Conservation (phyloP, 257 asterid genomes). For the Ballota nigra region DNA sequence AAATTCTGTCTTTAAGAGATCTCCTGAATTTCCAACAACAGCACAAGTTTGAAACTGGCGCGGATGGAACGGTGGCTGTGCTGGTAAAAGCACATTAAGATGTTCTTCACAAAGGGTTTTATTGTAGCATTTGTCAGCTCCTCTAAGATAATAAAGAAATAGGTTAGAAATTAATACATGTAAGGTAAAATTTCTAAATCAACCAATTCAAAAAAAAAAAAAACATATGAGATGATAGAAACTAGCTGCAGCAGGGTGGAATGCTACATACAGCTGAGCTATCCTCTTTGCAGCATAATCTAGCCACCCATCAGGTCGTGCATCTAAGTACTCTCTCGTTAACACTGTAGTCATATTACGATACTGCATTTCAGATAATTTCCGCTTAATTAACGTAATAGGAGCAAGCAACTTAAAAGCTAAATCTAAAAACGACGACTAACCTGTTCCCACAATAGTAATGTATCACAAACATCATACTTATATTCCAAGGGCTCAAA, state of each 20-base stretch:
- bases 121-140: constrained; percentile 86
- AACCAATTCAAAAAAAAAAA: not conserved
- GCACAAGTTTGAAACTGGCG: constrained; percentile 92
- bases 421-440: constrained; percentile 6
- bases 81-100: constrained; percentile 81
- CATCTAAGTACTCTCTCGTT: constrained; percentile 92
- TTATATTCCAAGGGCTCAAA: constrained; percentile 94
- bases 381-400: constrained; percentile 29
- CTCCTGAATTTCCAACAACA: constrained; percentile 98
- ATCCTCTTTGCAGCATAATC: constrained; percentile 93
- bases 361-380: constrained; percentile 75
- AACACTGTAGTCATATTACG: constrained; percentile 99
- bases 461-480: constrained; percentile 88
- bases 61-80: constrained; percentile 95
- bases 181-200: not conserved
- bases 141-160: constrained; percentile 45
- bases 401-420: constrained; percentile 8
- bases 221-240: constrained; percentile 6
- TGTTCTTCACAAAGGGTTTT: constrained; percentile 88
- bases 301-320: constrained; percentile 97
- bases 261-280: constrained; percentile 75
- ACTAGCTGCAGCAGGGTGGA: constrained; percentile 21
- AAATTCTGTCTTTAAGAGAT: constrained; percentile 88
- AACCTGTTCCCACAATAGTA: constrained; percentile 98
- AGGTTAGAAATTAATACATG: constrained; percentile 4